Percentiles rank a stretch among this genome's conserved stretches.
Evolutionary conservation across 2,329 filamentous ascomycete species (phyloP).

Genomic region (Corinectria fuckeliana): DNA sequence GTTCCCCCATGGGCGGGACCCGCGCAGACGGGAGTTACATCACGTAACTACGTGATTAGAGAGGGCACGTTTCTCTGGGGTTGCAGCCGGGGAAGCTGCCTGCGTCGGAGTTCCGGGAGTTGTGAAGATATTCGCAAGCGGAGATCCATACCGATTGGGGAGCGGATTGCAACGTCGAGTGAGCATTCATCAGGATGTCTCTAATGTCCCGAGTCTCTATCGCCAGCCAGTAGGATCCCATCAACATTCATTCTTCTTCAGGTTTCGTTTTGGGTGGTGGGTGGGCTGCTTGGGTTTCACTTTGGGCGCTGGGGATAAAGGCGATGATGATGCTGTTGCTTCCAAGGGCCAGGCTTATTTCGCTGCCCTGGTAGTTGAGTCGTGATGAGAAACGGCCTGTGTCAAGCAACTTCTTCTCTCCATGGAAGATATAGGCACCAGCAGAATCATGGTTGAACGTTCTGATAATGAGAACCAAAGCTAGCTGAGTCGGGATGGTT

Average conservation of each 20-base stretch:
- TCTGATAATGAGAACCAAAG: not conserved
- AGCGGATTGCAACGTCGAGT: not conserved
- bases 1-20: conserved; percentile 8
- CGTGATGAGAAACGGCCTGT: too few species aligned
- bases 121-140: conserved; percentile 23
- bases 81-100: not conserved
- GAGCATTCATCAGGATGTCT: not conserved
- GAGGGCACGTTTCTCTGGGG: conserved; percentile 1
- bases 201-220: not conserved
- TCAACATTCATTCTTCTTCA: too few species aligned
- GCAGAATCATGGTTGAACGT: not conserved
- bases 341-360: not conserved
- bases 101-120: conserved; percentile 6
- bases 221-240: conserved; percentile 7
- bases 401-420: not conserved
- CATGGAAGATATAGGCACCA: not conserved
- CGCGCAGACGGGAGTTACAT: conserved; percentile 7
- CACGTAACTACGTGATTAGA: not conserved
- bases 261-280: too few species aligned
- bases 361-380: not conserved
- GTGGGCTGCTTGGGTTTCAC: not conserved
- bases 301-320: not conserved
- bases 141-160: not conserved
- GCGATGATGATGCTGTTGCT: not conserved
- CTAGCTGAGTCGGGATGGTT: not conserved